Conservation (phyloP, 1,284 basidiomycete species). For the Moniliophthora roreri region DNA sequence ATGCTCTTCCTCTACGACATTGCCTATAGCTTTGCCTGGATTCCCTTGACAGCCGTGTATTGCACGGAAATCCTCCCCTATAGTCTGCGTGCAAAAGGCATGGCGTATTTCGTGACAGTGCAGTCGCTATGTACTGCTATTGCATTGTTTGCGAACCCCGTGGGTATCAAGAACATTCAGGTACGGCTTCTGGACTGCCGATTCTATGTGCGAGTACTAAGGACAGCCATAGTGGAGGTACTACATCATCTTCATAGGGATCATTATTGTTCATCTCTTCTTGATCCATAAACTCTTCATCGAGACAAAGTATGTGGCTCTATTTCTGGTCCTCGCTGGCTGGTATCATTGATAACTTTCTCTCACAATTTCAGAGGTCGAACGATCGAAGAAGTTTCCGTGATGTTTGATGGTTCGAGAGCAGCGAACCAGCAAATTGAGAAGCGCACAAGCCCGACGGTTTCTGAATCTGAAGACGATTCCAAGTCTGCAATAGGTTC, state of each 20-base stretch:
- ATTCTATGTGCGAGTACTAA: neutral
- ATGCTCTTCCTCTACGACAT: neutral
- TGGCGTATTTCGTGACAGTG: neutral
- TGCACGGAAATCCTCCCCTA: neutral
- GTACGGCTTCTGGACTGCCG: neutral
- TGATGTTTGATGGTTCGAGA: neutral
- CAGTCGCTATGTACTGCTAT: neutral
- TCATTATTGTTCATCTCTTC: neutral
- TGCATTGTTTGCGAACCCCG: neutral
- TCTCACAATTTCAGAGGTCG: neutral
- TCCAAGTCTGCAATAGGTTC: neutral
- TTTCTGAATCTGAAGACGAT: neutral
- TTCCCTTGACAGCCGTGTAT: neutral
- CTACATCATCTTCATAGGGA: neutral
- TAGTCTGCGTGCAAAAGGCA: neutral
- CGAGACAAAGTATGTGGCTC: conserved; percentile 1
- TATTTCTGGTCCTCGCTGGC: too few relatives aligned
- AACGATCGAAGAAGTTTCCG: neutral
- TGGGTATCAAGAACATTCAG: neutral
- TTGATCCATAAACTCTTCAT: neutral
- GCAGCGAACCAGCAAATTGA: neutral
- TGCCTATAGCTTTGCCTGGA: neutral
- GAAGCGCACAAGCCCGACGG: neutral
- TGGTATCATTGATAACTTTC: too few relatives aligned
- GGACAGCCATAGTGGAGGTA: neutral